These are phyloP conservation scores for Heritiera fomes DNA, from an alignment of 345 rosid genomes.

Conservation along the genomic window DNA sequence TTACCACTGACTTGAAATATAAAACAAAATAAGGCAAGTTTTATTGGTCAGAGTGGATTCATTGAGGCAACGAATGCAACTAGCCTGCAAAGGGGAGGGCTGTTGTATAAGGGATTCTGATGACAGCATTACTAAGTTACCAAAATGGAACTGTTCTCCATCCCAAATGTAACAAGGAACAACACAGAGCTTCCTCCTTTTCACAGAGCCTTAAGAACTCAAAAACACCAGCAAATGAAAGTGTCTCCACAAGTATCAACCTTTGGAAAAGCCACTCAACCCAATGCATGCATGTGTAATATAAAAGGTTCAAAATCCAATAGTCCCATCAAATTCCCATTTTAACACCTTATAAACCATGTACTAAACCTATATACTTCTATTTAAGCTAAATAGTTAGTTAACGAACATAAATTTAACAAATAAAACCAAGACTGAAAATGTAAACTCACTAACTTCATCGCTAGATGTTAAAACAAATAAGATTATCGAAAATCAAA, in stretches of 20 bases:
- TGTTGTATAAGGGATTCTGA: not conserved
- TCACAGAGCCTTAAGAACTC: not conserved
- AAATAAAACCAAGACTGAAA: not conserved
- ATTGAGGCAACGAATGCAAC: not conserved
- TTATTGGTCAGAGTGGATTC: not conserved
- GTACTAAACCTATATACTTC: not conserved
- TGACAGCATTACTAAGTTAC: not conserved
- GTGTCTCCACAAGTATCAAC: not conserved
- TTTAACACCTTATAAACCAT: not conserved
- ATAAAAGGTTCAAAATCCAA: not conserved
- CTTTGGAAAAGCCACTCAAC: not conserved
- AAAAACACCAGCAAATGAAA: not conserved
- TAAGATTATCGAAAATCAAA: not conserved
- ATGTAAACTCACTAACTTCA: not conserved
- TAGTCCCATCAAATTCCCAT: not conserved
- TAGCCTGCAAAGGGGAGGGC: not conserved
- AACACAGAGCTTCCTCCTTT: not conserved
- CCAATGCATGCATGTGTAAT: not conserved
- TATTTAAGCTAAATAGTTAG: not conserved
- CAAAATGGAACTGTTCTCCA: slow-evolving; percentile 10
- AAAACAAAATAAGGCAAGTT: not conserved
- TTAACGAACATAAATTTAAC: not conserved
- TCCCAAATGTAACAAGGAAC: slow-evolving; percentile 7
- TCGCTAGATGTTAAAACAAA: not conserved
- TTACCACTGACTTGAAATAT: not conserved